These are phyloP conservation scores for Annulohypoxylon truncatum DNA, from an alignment of 2,329 filamentous ascomycete genomes.

Conservation along the genomic window DNA sequence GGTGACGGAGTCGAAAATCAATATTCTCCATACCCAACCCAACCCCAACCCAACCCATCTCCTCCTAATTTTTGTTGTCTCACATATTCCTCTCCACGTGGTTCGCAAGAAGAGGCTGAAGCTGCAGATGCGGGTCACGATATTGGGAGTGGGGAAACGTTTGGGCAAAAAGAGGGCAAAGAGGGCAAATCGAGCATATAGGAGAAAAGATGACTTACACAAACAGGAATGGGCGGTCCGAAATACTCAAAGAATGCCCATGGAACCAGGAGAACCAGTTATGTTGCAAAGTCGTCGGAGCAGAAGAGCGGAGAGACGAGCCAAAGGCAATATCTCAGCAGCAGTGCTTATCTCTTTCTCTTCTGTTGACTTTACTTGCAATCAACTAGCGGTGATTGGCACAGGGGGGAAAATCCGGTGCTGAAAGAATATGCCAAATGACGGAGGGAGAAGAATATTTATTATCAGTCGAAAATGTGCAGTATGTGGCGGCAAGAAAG, in stretches of 20 bases:
- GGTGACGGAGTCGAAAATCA: constrained; percentile 48
- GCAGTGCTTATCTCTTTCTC: constrained; percentile 46
- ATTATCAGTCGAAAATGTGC: neutral
- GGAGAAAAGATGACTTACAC: constrained; percentile 29
- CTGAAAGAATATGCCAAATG: neutral
- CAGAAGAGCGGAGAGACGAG: constrained; percentile 16
- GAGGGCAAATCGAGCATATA: neutral
- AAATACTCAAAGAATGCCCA: constrained; percentile 23
- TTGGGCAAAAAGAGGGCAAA: neutral
- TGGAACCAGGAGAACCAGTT: constrained; percentile 13
- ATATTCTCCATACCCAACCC: constrained; percentile 33
- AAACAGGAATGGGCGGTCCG: constrained; percentile 4
- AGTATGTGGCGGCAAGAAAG: constrained; percentile 2
- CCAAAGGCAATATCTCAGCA: constrained; percentile 58
- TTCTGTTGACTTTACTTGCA: constrained; percentile 21
- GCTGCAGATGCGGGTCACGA: constrained; percentile 13
- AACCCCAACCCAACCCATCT: constrained; percentile 26
- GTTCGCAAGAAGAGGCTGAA: constrained; percentile 10
- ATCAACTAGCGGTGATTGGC: constrained; percentile 14
- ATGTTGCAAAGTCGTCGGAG: constrained; percentile 33
- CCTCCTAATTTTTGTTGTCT: constrained; percentile 11
- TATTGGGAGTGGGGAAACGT: neutral
- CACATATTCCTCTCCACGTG: constrained; percentile 39
- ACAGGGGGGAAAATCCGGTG: constrained; percentile 4
- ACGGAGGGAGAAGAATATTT: constrained; percentile 4